Conservation (phyloP, 2,329 filamentous ascomycete genomes). For the Metarhizium album region DNA sequence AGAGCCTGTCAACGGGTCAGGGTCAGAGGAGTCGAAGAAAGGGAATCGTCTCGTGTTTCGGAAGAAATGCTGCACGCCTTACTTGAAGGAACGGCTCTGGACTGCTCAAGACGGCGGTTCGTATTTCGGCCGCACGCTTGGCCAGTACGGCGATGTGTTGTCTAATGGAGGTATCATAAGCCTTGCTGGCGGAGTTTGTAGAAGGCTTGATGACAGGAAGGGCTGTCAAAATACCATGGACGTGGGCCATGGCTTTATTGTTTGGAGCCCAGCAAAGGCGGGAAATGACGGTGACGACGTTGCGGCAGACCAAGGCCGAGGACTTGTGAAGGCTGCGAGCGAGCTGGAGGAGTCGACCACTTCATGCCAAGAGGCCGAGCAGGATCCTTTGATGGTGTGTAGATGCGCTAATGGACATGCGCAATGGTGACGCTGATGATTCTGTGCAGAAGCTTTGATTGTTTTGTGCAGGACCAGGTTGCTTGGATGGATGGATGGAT, state of each 20-base stretch:
- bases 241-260: constrained; percentile 1
- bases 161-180: constrained; percentile 4
- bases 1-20: constrained; percentile 24
- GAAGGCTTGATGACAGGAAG: not conserved
- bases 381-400: not conserved
- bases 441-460: not conserved
- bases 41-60: not conserved
- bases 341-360: not conserved
- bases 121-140: not conserved
- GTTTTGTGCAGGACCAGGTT: not conserved
- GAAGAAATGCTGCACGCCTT: not conserved
- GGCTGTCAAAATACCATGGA: constrained; percentile 2
- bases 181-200: not conserved
- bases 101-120: constrained; percentile 20
- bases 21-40: not conserved
- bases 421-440: not conserved
- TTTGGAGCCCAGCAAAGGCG: not conserved
- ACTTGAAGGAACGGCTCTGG: constrained; percentile 32
- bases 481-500: not conserved
- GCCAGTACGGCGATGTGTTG: constrained; percentile 3
- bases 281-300: not conserved
- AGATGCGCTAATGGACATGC: not conserved
- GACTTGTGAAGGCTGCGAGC: not conserved
- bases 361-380: constrained; percentile 1
- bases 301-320: not conserved